Percentiles rank a stretch among this genome's conserved stretches.
Conservation (phyloP, 2,329 filamentous ascomycete genomes). For the Annulohypoxylon truncatum region DNA sequence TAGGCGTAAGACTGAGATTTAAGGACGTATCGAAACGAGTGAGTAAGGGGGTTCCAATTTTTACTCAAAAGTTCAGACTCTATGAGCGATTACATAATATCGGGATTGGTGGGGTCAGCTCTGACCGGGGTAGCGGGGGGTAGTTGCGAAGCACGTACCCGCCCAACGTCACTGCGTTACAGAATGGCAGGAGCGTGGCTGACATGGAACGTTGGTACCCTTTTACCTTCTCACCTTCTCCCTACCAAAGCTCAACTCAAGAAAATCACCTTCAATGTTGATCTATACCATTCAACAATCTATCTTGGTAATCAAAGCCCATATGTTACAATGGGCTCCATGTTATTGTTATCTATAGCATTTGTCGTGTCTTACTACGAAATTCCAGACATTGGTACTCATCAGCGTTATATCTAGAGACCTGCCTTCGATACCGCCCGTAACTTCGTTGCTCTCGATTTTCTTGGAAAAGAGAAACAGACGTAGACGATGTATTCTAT, state of each 20-base stretch:
- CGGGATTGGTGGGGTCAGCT: conserved; percentile 3
- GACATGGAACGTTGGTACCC: not conserved
- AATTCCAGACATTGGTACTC: conserved; percentile 24
- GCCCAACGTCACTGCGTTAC: conserved; percentile 21
- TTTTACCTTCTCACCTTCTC: not conserved
- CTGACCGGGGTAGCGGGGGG: not conserved
- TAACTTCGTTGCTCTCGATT: not conserved
- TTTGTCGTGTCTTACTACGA: conserved; percentile 30
- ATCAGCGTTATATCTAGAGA: conserved; percentile 25
- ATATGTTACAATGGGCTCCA: conserved; percentile 38
- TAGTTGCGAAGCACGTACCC: conserved; percentile 1
- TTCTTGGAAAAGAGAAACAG: not conserved
- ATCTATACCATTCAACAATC: conserved; percentile 11
- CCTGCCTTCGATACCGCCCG: not conserved
- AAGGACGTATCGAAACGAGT: not conserved
- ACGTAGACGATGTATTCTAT: conserved; percentile 49
- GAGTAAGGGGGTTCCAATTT: too few relatives aligned
- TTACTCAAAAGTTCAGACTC: too few relatives aligned
- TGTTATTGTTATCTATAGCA: conserved; percentile 29
- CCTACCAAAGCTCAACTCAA: conserved; percentile 13
- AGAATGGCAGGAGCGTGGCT: not conserved
- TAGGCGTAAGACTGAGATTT: too few relatives aligned
- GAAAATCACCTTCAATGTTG: conserved; percentile 7
- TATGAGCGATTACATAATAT: not conserved
- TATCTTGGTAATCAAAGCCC: conserved; percentile 15